phyloP scores from a whole-genome alignment of 129 eudicot genomes.

The Arctium minus region DNA sequence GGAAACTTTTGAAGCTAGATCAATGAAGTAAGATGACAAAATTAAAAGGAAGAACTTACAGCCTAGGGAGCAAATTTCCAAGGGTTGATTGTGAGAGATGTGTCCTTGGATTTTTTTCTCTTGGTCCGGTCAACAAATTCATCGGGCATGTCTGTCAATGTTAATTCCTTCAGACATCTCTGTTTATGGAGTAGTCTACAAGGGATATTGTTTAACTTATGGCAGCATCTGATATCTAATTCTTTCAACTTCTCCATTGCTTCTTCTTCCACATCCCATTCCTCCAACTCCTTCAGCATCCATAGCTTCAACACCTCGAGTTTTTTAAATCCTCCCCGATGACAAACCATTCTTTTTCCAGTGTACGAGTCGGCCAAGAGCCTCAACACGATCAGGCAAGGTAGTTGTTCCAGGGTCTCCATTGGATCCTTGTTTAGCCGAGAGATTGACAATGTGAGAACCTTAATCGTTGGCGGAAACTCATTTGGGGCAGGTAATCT shows the following conservation, averaged over 20 bases:
- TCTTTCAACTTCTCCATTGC: conserved; percentile 49
- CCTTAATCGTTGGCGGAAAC: conserved; percentile 53
- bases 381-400: conserved; percentile 43
- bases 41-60: conserved; percentile 26
- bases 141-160: conserved; percentile 38
- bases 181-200: conserved; percentile 22
- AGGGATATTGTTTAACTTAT: conserved; percentile 34
- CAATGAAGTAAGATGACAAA: neutral
- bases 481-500: conserved; percentile 27
- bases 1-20: neutral
- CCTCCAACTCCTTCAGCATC: conserved; percentile 45
- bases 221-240: conserved; percentile 48
- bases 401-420: conserved; percentile 42
- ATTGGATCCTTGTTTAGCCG: conserved; percentile 44
- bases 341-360: conserved; percentile 34
- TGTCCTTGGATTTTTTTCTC: conserved; percentile 15
- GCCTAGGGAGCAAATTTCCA: conserved; percentile 28
- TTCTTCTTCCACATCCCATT: conserved; percentile 48
- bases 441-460: conserved; percentile 56
- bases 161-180: conserved; percentile 30
- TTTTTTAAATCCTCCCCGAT: conserved; percentile 28
- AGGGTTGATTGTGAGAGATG: conserved; percentile 22
- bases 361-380: conserved; percentile 50
- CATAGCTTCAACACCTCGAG: conserved; percentile 54
- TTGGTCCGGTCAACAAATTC: conserved; percentile 18